phyloP scores from a whole-genome alignment of 805 yeast genomes.

The Yarrowia porcina region DNA sequence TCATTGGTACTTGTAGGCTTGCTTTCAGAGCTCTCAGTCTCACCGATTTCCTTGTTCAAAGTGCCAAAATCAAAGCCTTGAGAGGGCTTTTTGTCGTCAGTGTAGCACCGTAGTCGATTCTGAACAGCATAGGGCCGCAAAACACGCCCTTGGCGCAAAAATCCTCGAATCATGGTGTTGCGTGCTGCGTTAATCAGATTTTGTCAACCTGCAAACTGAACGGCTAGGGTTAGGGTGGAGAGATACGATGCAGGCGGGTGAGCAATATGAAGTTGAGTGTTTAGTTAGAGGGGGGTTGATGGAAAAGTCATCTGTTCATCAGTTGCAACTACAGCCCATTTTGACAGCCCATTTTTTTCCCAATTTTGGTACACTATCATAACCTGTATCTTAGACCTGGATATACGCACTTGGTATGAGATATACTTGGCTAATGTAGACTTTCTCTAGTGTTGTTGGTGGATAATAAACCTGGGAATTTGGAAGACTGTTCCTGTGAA shows the following conservation, averaged over 20 bases:
- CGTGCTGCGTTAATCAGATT: not conserved
- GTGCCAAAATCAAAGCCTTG: not conserved
- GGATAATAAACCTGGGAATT: not conserved
- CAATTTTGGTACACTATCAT: no score
- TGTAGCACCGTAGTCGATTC: not conserved
- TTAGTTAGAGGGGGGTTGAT: not conserved
- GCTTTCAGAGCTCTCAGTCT: not conserved
- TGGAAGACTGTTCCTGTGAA: not conserved
- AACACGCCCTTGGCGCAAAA: not conserved
- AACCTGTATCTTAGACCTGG: not conserved
- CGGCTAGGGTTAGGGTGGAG: not conserved
- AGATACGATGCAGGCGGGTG: not conserved
- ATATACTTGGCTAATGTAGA: not conserved
- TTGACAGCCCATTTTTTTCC: no score
- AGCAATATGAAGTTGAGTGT: no score
- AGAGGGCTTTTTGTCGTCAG: not conserved
- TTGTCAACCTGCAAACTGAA: not conserved
- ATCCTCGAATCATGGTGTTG: slow-evolving; percentile 16
- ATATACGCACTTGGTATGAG: not conserved
- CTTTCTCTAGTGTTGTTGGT: not conserved
- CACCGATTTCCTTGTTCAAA: not conserved
- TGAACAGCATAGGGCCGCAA: not conserved
- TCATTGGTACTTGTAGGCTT: no score
- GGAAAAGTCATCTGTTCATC: no score
- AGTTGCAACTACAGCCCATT: no score